Conservation (phyloP, 140 eudicot species). For the Flaveria floridana region DNA sequence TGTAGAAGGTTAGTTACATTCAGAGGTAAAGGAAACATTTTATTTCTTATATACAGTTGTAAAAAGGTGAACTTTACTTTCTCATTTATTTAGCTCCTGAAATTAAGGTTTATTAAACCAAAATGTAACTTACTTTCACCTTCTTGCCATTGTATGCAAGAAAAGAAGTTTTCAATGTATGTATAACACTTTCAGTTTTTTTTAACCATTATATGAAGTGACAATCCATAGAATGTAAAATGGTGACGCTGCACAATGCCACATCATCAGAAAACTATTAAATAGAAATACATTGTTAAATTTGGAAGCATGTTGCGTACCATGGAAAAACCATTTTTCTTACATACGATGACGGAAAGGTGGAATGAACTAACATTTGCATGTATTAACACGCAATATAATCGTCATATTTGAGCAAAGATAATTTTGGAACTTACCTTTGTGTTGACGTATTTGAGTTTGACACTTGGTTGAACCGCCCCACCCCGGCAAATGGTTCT, state of each 20-base stretch:
- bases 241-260: background rate
- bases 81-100: background rate
- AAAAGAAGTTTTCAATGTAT: background rate
- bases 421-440: constrained; percentile 43
- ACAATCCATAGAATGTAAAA: constrained; percentile 1
- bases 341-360: background rate
- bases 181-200: background rate
- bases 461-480: constrained; percentile 41
- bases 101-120: background rate
- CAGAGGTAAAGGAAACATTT: background rate
- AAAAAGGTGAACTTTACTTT: background rate
- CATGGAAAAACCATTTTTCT: background rate
- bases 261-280: background rate
- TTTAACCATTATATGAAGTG: background rate
- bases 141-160: background rate
- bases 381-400: background rate
- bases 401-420: background rate
- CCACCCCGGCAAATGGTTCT: constrained; percentile 46
- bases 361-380: background rate
- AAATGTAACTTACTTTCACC: background rate
- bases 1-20: background rate
- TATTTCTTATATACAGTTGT: background rate
- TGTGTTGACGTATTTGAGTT: constrained; percentile 42
- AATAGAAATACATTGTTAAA: background rate
- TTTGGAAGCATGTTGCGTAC: background rate